Evolutionary conservation across 352 stramenopile genomes (phyloP), one percentile per base, ranked within the genome.

Genomic region (Stramenopiles sp.): DNA sequence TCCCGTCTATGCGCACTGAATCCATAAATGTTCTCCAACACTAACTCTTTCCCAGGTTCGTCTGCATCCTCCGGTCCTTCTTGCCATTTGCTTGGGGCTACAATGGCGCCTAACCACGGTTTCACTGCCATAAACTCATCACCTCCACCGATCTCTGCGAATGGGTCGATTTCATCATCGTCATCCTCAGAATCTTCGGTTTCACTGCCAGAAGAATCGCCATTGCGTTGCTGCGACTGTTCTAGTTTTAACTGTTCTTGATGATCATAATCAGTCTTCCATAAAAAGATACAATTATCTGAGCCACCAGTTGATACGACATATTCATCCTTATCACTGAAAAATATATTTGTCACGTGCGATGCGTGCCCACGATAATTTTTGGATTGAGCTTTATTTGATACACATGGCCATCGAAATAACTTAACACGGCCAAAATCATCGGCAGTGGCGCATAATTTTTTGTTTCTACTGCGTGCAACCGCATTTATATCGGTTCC

Each of bases 391-490:
- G 53, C 84, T 33, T 91, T 86, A 43, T 90, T 89, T 1, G 84
- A 84, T 0, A 90, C 84, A 43, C 88, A 94, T 0, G 93, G 93
- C 79, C 94, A 94, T 0, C 90, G 84, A 74, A 89, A 94, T 6
- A 97, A 80, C 30, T 93, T 95, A 30, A 98, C 86, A 7, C 88
- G 74, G 0, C 93, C 93, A 83, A 93, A 94, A 83, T 94, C 90
- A 80, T 97, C 92, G 0, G 87, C 91, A 0, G 88, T 88, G 0
- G 84, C 90, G 6, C 96, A 23, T 94, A 79, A 63, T 88, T 83
- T 31, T 83, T 80, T n/a, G 82, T 82, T 7, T 23, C 78, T 80
- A 73, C 83, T 87, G 6, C 87, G 85, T 20, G 20, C 20, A 20
- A 69, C 20, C 1, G 89, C 85, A 74, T 92, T 95, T 6, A 96